Percentiles rank a stretch among this genome's conserved stretches.
phyloP scores from a whole-genome alignment of 768 basidiomycete genomes.

The Asterophora lycoperdoides region DNA sequence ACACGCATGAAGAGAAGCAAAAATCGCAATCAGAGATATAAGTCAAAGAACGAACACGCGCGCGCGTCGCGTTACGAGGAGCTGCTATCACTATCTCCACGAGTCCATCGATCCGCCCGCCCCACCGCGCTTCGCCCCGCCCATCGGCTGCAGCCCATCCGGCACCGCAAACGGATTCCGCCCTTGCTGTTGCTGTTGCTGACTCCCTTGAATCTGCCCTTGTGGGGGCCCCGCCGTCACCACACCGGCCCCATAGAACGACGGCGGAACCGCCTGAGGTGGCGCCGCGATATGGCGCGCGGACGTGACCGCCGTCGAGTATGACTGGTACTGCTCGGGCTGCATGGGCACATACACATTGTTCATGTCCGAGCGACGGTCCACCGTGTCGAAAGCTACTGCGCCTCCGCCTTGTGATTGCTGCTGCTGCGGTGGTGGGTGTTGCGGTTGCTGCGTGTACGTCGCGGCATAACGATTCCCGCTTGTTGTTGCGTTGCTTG shows the following conservation, averaged over 20 bases:
- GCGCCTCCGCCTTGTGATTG: conserved; percentile 24
- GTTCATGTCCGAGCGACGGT: conserved; percentile 60
- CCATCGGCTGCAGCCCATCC: conserved; percentile 36
- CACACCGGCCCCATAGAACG: conserved; percentile 68
- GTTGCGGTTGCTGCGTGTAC: conserved; percentile 37
- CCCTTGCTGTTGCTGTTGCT: conserved; percentile 26
- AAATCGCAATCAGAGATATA: neutral
- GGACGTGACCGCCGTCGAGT: conserved; percentile 35
- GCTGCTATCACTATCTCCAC: conserved; percentile 50
- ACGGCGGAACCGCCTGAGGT: conserved; percentile 49
- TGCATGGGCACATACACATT: conserved; percentile 79
- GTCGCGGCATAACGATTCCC: conserved; percentile 59
- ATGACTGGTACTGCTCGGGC: conserved; percentile 70
- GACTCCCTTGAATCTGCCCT: conserved; percentile 34
- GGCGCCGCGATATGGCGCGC: conserved; percentile 47
- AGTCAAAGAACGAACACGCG: conserved; percentile 6
- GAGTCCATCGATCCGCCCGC: conserved; percentile 56
- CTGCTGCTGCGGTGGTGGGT: conserved; percentile 32
- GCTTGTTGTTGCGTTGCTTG: conserved; percentile 45
- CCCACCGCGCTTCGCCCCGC: conserved; percentile 47
- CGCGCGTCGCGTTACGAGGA: neutral
- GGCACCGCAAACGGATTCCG: conserved; percentile 40
- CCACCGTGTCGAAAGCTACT: conserved; percentile 55
- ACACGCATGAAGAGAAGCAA: conserved; percentile 4
- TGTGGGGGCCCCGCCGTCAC: conserved; percentile 43